Conservation (phyloP, 2,329 filamentous ascomycete genomes). For the Xylariaceae sp. region DNA sequence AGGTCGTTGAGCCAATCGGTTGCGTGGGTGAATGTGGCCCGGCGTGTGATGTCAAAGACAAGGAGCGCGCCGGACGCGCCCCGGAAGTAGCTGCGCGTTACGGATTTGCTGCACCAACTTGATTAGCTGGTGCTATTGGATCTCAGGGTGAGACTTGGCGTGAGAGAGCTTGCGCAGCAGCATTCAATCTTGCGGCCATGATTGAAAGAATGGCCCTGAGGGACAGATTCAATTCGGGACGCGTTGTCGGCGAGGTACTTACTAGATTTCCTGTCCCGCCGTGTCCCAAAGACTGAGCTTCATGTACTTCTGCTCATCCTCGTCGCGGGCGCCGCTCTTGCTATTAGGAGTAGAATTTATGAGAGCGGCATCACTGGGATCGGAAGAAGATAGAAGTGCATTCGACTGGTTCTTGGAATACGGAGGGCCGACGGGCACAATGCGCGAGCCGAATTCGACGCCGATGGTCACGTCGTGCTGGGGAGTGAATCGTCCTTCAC, state of each 20-base stretch:
- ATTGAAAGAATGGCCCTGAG: not conserved
- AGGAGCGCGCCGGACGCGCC: slow-evolving; percentile 68
- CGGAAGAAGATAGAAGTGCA: slow-evolving; percentile 17
- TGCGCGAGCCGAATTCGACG: slow-evolving; percentile 90
- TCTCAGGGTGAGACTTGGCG: not conserved
- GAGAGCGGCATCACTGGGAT: not conserved
- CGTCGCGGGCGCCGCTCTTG: slow-evolving; percentile 3
- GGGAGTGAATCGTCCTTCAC: slow-evolving; percentile 89
- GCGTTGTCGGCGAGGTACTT: slow-evolving; percentile 1
- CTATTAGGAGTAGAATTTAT: slow-evolving; percentile 14
- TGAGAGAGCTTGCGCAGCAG: no score
- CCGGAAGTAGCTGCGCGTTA: slow-evolving; percentile 89
- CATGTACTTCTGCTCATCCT: slow-evolving; percentile 66
- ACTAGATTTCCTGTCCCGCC: slow-evolving; percentile 89
- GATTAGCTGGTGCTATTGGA: slow-evolving; percentile 4
- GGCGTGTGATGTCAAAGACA: slow-evolving; percentile 89
- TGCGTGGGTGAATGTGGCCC: slow-evolving; percentile 78
- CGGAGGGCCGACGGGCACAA: slow-evolving; percentile 84
- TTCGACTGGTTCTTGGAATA: slow-evolving; percentile 43
- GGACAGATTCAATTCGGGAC: not conserved
- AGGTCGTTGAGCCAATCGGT: slow-evolving; percentile 93
- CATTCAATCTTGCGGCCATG: not conserved
- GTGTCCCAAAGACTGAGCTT: slow-evolving; percentile 95
- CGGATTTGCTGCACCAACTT: slow-evolving; percentile 57
- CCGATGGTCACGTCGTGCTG: slow-evolving; percentile 97